phyloP scores from a whole-genome alignment of 768 basidiomycete species.

The Tephrocybe sp. region DNA sequence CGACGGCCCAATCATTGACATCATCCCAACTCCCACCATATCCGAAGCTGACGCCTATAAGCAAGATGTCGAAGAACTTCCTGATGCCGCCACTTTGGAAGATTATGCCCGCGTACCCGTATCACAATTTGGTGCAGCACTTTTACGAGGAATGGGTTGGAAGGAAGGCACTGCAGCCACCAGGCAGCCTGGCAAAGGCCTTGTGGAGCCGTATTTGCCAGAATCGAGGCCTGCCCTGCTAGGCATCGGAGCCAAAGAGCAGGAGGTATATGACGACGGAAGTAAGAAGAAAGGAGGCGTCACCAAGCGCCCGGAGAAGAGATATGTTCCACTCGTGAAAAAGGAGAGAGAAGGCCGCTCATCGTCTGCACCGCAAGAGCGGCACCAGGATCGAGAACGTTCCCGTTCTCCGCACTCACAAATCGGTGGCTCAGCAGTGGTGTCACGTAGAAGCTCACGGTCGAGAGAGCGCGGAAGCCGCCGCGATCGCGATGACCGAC shows the following conservation, averaged over 20 bases:
- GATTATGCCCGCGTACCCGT: conserved; percentile 93
- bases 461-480: conserved; percentile 45
- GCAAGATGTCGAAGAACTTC: conserved; percentile 80
- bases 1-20: conserved; percentile 47
- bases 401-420: conserved; percentile 34
- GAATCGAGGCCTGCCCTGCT: conserved; percentile 78
- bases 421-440: conserved; percentile 33
- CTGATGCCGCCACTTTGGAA: conserved; percentile 69
- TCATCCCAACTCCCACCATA: conserved; percentile 56
- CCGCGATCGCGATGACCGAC: conserved; percentile 27
- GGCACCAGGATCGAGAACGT: conserved; percentile 26
- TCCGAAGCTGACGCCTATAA: conserved; percentile 83
- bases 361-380: conserved; percentile 20
- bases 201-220: conserved; percentile 80
- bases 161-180: conserved; percentile 76
- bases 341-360: conserved; percentile 47
- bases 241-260: conserved; percentile 93
- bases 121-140: conserved; percentile 88
- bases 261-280: conserved; percentile 69
- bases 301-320: conserved; percentile 55
- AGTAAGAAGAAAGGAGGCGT: conserved; percentile 46
- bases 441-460: conserved; percentile 49
- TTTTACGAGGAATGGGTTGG: conserved; percentile 97
- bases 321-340: conserved; percentile 83
- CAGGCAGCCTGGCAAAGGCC: conserved; percentile 56